Percentiles rank a stretch among this genome's conserved stretches.
Conservation (phyloP, 176 grass and related monocot genomes). For the Chrysopogon serrulatus region DNA sequence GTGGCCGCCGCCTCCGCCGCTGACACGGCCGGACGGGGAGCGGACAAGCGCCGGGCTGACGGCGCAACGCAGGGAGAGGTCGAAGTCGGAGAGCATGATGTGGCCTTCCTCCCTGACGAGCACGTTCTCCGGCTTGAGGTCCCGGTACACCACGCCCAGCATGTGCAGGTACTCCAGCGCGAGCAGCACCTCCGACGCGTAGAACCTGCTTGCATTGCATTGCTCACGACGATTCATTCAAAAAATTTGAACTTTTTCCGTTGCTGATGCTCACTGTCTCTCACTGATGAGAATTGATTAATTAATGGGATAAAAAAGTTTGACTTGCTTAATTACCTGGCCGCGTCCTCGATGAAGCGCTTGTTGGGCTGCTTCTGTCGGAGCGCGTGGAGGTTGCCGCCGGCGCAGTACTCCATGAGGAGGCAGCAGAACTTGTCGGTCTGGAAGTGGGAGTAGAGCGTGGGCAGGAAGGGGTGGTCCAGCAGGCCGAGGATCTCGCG, state of each 20-base stretch:
- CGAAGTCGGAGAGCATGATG: constrained; percentile 97
- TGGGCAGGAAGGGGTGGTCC: constrained; percentile 92
- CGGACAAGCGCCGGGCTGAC: constrained; percentile 78
- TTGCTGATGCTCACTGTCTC: too few relatives aligned
- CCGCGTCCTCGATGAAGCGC: constrained; percentile 76
- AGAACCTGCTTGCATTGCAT: constrained; percentile 43
- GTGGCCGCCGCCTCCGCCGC: constrained; percentile 16
- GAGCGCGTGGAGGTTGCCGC: constrained; percentile 93
- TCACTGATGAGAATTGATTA: too few relatives aligned
- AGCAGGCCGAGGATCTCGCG: constrained; percentile 79
- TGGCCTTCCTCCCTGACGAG: constrained; percentile 79
- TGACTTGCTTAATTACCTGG: constrained; percentile 50
- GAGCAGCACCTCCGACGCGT: constrained; percentile 76
- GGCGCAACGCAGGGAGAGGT: constrained; percentile 78
- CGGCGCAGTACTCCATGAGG: constrained; percentile 93
- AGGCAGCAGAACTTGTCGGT: constrained; percentile 88
- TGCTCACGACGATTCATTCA: too few relatives aligned
- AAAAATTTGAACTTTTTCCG: too few relatives aligned
- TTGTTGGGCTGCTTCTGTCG: constrained; percentile 77
- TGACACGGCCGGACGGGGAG: constrained; percentile 47
- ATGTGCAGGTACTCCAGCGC: constrained; percentile 95
- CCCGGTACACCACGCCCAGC: constrained; percentile 81
- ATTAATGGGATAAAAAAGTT: too few relatives aligned
- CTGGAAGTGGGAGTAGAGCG: constrained; percentile 90
- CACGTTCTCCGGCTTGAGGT: constrained; percentile 91